These are phyloP conservation scores for Citrus cavaleriei DNA, from an alignment of 345 rosid species.

Conservation along the genomic window DNA sequence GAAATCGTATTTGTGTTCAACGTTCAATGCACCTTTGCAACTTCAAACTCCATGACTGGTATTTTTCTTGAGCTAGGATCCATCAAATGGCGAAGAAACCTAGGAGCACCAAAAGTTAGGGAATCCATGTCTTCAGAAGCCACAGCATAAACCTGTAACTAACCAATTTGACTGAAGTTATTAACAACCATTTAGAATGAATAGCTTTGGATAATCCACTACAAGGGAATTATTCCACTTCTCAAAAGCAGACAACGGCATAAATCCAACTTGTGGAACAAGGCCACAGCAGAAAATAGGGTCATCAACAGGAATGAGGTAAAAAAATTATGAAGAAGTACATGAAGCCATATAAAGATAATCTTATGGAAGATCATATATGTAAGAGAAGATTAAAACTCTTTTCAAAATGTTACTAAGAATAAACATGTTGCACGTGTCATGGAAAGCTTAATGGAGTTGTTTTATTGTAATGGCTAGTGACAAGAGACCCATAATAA, in stretches of 20 bases:
- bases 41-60: constrained; percentile 91
- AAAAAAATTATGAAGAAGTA: neutral
- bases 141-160: constrained; percentile 83
- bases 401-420: neutral
- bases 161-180: neutral
- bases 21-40: constrained; percentile 54
- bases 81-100: constrained; percentile 96
- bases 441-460: neutral
- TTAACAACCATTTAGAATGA: neutral
- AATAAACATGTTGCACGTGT: neutral
- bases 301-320: neutral
- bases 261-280: neutral
- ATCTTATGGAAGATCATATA: neutral
- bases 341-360: neutral
- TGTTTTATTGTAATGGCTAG: neutral
- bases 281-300: neutral
- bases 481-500: neutral
- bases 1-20: neutral
- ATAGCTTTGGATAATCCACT: neutral
- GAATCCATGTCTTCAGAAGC: constrained; percentile 99
- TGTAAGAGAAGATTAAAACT: neutral
- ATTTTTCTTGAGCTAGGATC: constrained; percentile 91
- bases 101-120: constrained; percentile 91
- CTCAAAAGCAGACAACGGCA: neutral
- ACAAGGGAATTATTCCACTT: neutral